Base-by-base conservation (phyloP, 179 eudicot species). In the Corrigiola litoralis region DNA sequence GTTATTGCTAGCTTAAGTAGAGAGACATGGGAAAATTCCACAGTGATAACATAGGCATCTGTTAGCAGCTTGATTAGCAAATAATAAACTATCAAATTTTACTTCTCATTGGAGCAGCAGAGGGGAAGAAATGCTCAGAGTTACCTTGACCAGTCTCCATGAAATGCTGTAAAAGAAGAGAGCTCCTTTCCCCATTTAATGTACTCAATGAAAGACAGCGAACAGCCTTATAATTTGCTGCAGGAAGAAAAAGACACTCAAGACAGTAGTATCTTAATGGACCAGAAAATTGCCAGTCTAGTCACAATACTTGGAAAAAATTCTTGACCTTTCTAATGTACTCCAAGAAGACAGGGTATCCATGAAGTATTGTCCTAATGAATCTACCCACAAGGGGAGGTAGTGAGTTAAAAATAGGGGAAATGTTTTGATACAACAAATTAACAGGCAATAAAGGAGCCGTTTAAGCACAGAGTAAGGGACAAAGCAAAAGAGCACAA, bases 161-260 rank as follows among this genome's bases (percentile, higher is more conserved):
- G 78, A 82, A 94, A 81, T 83, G 88, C 38, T 75, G 82, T 68
- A 90, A 72, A 63, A 94, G 82, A 69, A 86, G 80, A 53, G 94
- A 90, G 81, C 89, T 80, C 71, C 99, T 81, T 85, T 88, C 89
- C 66, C 84, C 78, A 61, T 94, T 94, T 71, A 94, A 76, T 41
- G 97, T 81, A 55, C 79, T 80, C 46, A 94, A 73, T 37, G 90
- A 82, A 53, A 94, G 91, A 74, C 89, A 87, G 58, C 83, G 77
- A 37, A 94, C 99, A 58, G 99, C 99, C 75, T 79, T 91, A 73
- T 94, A 94, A 64, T 94, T 94, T 50, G 99, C 99, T 94, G 85
- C 78, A 82, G 36, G 54, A 18, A 57, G 14, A 33, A 71, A 41
- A 42, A 56, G 54, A 14, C 36, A 44, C 20, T 62, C 67, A 76